Percentiles rank a stretch among this genome's conserved stretches.
These are phyloP conservation scores for Aspergillus chevalieri DNA, from an alignment of 2,329 filamentous ascomycete genomes.

Conservation along the genomic window DNA sequence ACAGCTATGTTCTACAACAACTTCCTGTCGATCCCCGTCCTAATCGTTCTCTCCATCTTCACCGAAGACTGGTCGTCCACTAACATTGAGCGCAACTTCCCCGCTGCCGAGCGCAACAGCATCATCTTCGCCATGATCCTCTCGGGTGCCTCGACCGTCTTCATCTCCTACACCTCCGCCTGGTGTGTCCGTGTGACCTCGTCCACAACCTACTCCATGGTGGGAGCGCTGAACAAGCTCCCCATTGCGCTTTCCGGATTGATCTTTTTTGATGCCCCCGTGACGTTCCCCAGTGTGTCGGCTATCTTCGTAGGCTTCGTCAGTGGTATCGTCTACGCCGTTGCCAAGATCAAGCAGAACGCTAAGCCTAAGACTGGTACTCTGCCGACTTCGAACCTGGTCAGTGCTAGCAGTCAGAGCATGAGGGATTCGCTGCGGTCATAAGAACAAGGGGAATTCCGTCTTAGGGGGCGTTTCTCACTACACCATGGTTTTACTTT, in stretches of 20 bases:
- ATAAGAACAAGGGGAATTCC: conserved; percentile 27
- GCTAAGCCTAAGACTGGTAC: conserved; percentile 59
- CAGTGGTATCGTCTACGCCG: conserved; percentile 83
- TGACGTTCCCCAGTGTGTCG: conserved; percentile 84
- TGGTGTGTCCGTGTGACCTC: conserved; percentile 98
- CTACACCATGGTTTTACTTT: too few species aligned
- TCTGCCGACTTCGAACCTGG: conserved; percentile 62
- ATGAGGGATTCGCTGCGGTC: conserved; percentile 78
- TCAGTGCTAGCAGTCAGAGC: conserved; percentile 89
- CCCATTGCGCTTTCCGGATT: conserved; percentile 89
- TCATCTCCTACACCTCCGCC: conserved; percentile 98
- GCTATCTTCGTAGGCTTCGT: conserved; percentile 89
- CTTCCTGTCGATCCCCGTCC: conserved; percentile 87
- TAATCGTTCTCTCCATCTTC: conserved; percentile 73
- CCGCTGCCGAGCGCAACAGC: conserved; percentile 67
- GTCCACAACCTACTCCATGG: conserved; percentile 98
- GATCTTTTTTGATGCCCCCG: conserved; percentile 89
- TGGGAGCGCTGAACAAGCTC: conserved; percentile 95
- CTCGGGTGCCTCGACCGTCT: conserved; percentile 86
- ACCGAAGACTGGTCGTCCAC: conserved; percentile 85
- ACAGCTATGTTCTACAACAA: conserved; percentile 99
- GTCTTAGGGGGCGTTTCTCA: not conserved
- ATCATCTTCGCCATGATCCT: conserved; percentile 87
- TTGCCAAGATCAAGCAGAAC: conserved; percentile 77
- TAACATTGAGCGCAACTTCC: conserved; percentile 86